Base-by-base conservation (phyloP, 2,329 filamentous ascomycete species). In the Diaporthe sp. region DNA sequence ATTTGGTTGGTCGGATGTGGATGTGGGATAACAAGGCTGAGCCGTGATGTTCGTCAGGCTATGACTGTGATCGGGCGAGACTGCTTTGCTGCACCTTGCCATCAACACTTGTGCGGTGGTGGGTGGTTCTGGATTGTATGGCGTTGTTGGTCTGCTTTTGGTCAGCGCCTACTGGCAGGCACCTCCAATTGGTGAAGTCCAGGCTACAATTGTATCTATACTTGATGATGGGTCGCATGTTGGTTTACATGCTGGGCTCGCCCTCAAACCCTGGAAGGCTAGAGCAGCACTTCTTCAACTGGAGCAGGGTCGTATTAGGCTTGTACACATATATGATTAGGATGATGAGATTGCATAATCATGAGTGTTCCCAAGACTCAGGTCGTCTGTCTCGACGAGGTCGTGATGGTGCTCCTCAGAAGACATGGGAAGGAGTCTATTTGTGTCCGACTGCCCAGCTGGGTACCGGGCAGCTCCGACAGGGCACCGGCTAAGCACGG, bases 261-360 rank as follows among this genome's bases (percentile, higher is more conserved):
- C 25, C n/a, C 71, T 25, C 25, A 34, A 60, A 28, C 37, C 10
- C 61, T 25, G 58, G 34, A 51, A 37, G 58, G 49, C 47, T 44
- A 31, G 47, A 28, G 60, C 25, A 55, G 34, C 47, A 53, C 34
- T 53, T 42, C 71, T 44, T 37, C 63, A 39, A 37, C 22, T 37
- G 63, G 44, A 53, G 63, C 34, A 68, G 25, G 60, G 39, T 65
- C 49, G 42, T 63, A 37, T 37, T 7, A 61, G 39, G 57, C 47
- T n/a, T 76, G 75, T 76, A 68, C 67, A 25, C 68, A 42, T 70
- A 75, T 57, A 75, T 57, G 34, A 37, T 39, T 61, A 71, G 75
- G 71, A 65, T 51, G 42, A 71, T 22, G 39, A 25, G 63, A 70
- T 70, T 57, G 61, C 71, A 73, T 76, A 76, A 15, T 65, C 39